Conservation (phyloP, 2,329 filamentous ascomycete genomes). For the Corinectria fuckeliana region DNA sequence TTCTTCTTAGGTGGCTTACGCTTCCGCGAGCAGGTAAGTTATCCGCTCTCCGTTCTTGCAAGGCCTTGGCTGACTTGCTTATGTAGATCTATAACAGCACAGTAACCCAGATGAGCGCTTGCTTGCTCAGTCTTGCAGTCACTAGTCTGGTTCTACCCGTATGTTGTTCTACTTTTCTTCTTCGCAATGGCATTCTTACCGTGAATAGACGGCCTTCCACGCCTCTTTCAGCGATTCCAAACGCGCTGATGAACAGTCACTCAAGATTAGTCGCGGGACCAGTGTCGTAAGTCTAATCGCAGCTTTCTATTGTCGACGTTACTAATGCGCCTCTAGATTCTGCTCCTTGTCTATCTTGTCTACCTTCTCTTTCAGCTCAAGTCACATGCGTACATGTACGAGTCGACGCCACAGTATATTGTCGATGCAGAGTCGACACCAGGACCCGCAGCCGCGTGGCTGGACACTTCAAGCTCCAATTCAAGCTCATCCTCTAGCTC, state of each 20-base stretch:
- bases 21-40: constrained; percentile 78
- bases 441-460: constrained; percentile 80
- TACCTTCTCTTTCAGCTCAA: constrained; percentile 92
- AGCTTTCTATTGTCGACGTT: constrained; percentile 20
- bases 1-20: constrained; percentile 87
- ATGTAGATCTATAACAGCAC: constrained; percentile 87
- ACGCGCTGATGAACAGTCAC: constrained; percentile 71
- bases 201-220: constrained; percentile 79
- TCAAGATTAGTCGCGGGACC: constrained; percentile 88
- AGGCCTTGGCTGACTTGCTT: neutral
- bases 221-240: constrained; percentile 74
- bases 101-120: constrained; percentile 95
- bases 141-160: constrained; percentile 86
- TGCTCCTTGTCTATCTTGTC: constrained; percentile 81
- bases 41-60: no score
- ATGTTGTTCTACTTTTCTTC: constrained; percentile 39
- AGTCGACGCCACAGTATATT: constrained; percentile 88
- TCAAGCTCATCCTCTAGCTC: constrained; percentile 65
- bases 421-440: constrained; percentile 92
- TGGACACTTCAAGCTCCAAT: constrained; percentile 72
- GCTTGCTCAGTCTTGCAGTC: constrained; percentile 86
- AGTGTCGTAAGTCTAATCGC: constrained; percentile 69
- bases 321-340: constrained; percentile 55
- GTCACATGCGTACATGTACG: constrained; percentile 90
- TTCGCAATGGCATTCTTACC: constrained; percentile 41